Base-by-base conservation (phyloP, 176 grass and related monocot species). In the Cymbopogon citratus region DNA sequence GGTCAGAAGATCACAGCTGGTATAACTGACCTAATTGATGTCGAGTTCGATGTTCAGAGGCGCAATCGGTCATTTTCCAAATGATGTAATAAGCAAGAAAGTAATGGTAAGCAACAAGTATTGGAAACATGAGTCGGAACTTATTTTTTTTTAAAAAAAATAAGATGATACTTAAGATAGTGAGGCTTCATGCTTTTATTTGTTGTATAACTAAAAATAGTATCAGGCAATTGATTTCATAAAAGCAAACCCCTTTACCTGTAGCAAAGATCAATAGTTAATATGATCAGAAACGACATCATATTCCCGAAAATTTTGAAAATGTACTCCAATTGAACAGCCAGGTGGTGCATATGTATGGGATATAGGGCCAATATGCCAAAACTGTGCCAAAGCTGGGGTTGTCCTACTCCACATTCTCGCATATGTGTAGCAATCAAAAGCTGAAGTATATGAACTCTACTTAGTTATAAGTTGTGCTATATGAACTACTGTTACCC, bases 1-100 rank as follows among this genome's bases (percentile, higher is more conserved):
- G 96, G 96, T 26, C 90, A 98, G 73, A 98, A 98, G 88, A 89
- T 98, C 48, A 91, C 87, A 56, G 96, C 96, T 68, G 96, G 96
- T 83, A 93, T 98, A 77, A 95, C 96, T 49, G 90, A 91, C n/a
- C 77, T 93, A 34, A 85, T 98, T 48, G 96, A 98, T 76, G 86
- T 91, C 28, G 90, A 98, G 49, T 98, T 93, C 61, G 92, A 95
- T 88, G 96, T 98, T 76, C 84, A 95, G 74, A 93, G 69, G 83
- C 92, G 96, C 83, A 86, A 24, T 23, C 73, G 59, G 12, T 38
- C 41, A 74, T 87, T 87, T 79, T 87, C 84, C 65, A 51, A 52
- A 45, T 90, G 84, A 90, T 83, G 52, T 16, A 51, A 38, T 74
- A 70, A 51, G 9, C 71, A 90, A 62, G 48, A 69, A 63, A 75